phyloP scores from a whole-genome alignment of 2,329 filamentous ascomycete species.

The Fusarium clavum region DNA sequence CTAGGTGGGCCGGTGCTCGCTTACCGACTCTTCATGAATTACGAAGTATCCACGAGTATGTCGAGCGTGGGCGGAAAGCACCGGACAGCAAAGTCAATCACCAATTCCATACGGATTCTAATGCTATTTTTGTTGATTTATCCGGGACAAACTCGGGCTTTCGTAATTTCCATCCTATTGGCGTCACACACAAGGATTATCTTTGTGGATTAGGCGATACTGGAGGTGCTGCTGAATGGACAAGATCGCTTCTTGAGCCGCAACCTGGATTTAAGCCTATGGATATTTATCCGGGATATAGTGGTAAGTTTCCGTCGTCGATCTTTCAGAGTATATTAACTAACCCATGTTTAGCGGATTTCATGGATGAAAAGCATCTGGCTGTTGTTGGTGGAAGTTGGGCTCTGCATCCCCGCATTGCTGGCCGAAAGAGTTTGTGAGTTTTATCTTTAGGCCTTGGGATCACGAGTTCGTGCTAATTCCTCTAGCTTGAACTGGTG shows the following conservation, averaged over 20 bases:
- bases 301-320: background rate
- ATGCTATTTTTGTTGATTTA: constrained; percentile 10
- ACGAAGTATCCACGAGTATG: constrained; percentile 24
- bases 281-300: constrained; percentile 34
- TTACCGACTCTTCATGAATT: constrained; percentile 29
- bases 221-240: constrained; percentile 34
- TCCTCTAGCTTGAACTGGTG: constrained; percentile 28
- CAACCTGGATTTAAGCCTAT: constrained; percentile 31
- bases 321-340: rapidly evolving
- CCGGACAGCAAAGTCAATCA: constrained; percentile 10
- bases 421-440: constrained; percentile 32
- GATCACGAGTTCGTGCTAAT: background rate
- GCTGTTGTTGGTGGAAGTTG: constrained; percentile 27
- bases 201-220: constrained; percentile 27
- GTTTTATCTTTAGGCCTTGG: background rate
- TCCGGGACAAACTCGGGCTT: constrained; percentile 18
- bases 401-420: constrained; percentile 29
- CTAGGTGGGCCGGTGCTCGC: constrained; percentile 13
- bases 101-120: constrained; percentile 7
- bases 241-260: background rate
- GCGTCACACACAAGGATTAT: constrained; percentile 12
- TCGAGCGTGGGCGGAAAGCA: constrained; percentile 3
- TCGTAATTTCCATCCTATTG: constrained; percentile 17
- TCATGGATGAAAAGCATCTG: constrained; percentile 32
- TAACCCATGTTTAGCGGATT: constrained; percentile 14